Percentiles rank a stretch among this genome's conserved stretches.
phyloP scores from a whole-genome alignment of 2,329 filamentous ascomycete species.

The Aspergillus tanneri region DNA sequence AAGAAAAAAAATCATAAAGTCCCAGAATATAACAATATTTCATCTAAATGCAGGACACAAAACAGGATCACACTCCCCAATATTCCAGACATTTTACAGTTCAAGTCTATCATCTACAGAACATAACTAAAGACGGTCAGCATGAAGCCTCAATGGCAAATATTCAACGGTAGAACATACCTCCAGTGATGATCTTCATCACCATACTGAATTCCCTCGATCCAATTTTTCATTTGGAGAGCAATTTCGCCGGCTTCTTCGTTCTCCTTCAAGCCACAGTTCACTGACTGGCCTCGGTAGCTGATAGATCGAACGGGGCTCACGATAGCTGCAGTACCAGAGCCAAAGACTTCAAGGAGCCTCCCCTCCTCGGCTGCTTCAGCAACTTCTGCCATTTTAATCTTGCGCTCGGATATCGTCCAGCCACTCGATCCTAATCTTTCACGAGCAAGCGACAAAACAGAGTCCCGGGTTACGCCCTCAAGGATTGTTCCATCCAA shows the following conservation, averaged over 20 bases:
- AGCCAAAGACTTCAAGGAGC: slow-evolving; percentile 87
- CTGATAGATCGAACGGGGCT: slow-evolving; percentile 84
- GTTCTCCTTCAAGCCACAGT: slow-evolving; percentile 75
- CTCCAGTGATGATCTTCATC: slow-evolving; percentile 93
- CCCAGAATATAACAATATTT: no score
- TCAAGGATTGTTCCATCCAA: slow-evolving; percentile 95
- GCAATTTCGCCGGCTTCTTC: slow-evolving; percentile 89
- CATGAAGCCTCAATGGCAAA: not conserved
- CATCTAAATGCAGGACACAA: no score
- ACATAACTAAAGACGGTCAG: slow-evolving; percentile 23
- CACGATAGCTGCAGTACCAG: slow-evolving; percentile 92
- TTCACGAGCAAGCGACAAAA: slow-evolving; percentile 82
- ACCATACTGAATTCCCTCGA: slow-evolving; percentile 91
- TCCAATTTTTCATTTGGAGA: slow-evolving; percentile 89
- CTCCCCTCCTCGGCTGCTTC: slow-evolving; percentile 81
- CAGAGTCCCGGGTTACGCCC: slow-evolving; percentile 89
- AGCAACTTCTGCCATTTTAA: slow-evolving; percentile 81
- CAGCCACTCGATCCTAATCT: slow-evolving; percentile 81
- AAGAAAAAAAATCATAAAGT: no score
- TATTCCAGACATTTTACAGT: no score
- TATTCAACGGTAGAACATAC: slow-evolving; percentile 44
- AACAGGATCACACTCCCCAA: no score
- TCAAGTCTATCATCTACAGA: slow-evolving; percentile 18
- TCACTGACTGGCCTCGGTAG: slow-evolving; percentile 78
- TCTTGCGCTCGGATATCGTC: slow-evolving; percentile 84